Percentiles rank a stretch among this genome's conserved stretches.
These are phyloP conservation scores for Leccinum pachyderme DNA, from an alignment of 1,284 basidiomycete genomes.

Conservation along the genomic window DNA sequence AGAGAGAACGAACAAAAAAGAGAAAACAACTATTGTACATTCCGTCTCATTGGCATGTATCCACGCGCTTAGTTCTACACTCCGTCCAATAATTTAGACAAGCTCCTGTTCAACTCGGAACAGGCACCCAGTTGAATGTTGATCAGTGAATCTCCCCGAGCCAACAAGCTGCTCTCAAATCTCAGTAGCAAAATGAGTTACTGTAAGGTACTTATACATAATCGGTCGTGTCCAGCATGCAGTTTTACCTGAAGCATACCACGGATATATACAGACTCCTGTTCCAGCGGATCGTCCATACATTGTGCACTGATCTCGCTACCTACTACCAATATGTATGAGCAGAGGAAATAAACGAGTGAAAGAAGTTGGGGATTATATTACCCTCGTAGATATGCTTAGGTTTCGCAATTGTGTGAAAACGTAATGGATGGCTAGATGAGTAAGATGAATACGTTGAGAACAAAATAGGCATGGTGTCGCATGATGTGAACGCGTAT, in stretches of 20 bases:
- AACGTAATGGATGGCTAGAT: conserved; percentile 8
- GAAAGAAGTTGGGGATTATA: conserved; percentile 7
- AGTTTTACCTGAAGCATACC: not conserved
- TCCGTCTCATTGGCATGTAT: not conserved
- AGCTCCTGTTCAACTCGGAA: not conserved
- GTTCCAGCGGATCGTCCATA: not conserved
- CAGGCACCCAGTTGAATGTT: not conserved
- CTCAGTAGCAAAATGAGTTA: not conserved
- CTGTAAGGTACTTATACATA: not conserved
- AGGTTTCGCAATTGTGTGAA: not conserved
- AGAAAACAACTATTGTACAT: not conserved
- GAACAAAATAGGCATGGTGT: conserved; percentile 7
- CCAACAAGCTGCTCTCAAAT: not conserved
- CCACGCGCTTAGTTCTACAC: not conserved
- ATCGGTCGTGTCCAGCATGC: not conserved
- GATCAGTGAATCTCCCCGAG: not conserved
- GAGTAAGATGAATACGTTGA: conserved; percentile 4
- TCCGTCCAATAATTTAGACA: not conserved
- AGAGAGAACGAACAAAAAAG: not conserved
- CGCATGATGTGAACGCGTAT: conserved; percentile 6
- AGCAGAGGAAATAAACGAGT: conserved; percentile 8
- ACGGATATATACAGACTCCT: not conserved
- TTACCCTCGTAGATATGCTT: conserved; percentile 13
- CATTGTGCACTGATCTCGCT: not conserved
- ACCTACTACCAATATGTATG: not conserved